phyloP scores from a whole-genome alignment of 2,329 filamentous ascomycete species.

The Xylariaceae sp. region DNA sequence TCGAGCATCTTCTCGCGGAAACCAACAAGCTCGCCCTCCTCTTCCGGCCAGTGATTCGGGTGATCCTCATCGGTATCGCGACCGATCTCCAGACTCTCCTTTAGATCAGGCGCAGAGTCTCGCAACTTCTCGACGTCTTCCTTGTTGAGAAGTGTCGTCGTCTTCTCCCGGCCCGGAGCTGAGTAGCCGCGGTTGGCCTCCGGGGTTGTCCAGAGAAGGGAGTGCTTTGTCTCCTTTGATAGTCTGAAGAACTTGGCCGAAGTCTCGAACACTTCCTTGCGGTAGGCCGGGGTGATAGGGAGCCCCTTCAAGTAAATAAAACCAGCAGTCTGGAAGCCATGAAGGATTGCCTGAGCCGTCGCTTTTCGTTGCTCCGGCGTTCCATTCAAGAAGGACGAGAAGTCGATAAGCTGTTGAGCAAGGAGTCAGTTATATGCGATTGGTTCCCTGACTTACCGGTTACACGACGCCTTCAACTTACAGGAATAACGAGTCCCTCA shows the following conservation, averaged over 20 bases:
- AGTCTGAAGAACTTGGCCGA: constrained; percentile 69
- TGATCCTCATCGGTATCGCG: constrained; percentile 52
- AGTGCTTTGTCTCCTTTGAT: constrained; percentile 56
- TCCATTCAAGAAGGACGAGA: constrained; percentile 65
- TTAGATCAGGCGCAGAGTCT: constrained; percentile 56
- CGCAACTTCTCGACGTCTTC: constrained; percentile 55
- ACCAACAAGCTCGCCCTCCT: constrained; percentile 45
- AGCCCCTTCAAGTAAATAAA: constrained; percentile 87
- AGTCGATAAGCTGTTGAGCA: constrained; percentile 65
- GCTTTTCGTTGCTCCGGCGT: constrained; percentile 53
- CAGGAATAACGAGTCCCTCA: constrained; percentile 51
- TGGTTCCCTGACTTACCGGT: not conserved
- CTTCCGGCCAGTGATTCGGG: constrained; percentile 72
- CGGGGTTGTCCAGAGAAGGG: constrained; percentile 65
- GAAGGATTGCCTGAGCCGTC: constrained; percentile 66
- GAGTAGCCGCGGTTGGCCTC: constrained; percentile 71
- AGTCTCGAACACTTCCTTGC: constrained; percentile 58
- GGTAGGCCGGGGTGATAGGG: constrained; percentile 55
- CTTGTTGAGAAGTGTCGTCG: constrained; percentile 50
- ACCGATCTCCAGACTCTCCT: constrained; percentile 62
- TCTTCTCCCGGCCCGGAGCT: constrained; percentile 65
- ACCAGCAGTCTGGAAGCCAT: constrained; percentile 78
- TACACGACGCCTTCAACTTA: constrained; percentile 29
- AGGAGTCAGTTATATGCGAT: constrained; percentile 9
- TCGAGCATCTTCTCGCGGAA: constrained; percentile 69